phyloP scores from a whole-genome alignment of 805 yeast species.

The Sugiyamaella chiloensis region DNA sequence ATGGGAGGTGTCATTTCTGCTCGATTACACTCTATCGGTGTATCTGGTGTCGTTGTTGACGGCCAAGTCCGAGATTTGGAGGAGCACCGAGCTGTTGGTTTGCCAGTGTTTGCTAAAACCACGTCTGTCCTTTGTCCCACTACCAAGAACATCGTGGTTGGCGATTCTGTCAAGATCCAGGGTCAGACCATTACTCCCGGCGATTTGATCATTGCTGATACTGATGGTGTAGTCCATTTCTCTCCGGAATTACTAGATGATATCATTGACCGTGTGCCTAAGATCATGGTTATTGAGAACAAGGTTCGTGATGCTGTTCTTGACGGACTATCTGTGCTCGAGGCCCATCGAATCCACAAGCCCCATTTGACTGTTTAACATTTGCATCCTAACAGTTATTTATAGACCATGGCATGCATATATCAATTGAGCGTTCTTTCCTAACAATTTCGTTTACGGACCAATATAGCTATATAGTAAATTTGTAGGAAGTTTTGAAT shows the following conservation, averaged over 20 bases:
- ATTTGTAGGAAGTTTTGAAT: too few species aligned
- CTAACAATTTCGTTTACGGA: too few species aligned
- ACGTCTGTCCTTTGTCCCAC: conserved; percentile 19
- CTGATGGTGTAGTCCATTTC: conserved; percentile 16
- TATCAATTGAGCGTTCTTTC: too few species aligned
- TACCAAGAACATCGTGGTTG: conserved; percentile 23
- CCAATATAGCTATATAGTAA: too few species aligned
- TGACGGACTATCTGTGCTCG: conserved; percentile 12
- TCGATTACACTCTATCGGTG: conserved; percentile 12
- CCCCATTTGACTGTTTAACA: conserved; percentile 9
- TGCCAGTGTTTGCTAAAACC: conserved; percentile 14
- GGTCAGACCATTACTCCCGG: conserved; percentile 77
- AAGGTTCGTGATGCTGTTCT: conserved; percentile 15
- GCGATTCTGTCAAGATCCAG: conserved; percentile 65
- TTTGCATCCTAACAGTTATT: too few species aligned
- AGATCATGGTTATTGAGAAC: conserved; percentile 14
- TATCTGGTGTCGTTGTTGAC: conserved; percentile 16
- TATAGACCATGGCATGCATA: too few species aligned
- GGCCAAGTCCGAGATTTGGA: conserved; percentile 15
- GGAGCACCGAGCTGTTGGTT: conserved; percentile 13
- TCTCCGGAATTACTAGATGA: conserved; percentile 8
- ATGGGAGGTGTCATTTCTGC: conserved; percentile 19
- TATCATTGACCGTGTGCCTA: conserved; percentile 13
- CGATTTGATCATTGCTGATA: conserved; percentile 14
- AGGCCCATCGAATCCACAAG: conserved; percentile 16